Conservation (phyloP, 169 alveolate genomes). For the Cryptosporidium felis region DNA sequence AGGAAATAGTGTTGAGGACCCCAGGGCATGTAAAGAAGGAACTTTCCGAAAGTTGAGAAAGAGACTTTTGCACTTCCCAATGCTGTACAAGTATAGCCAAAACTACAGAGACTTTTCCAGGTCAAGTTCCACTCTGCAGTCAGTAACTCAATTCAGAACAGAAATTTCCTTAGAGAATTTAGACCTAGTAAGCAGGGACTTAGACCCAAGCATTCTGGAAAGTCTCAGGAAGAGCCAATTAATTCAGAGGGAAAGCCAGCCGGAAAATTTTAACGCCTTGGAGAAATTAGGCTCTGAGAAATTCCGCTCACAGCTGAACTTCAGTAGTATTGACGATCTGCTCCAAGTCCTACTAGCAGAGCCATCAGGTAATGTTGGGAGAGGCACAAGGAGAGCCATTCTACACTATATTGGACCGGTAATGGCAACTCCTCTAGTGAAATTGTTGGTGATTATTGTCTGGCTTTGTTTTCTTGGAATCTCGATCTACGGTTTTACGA, state of each 20-base stretch:
- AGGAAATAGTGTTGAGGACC: neutral
- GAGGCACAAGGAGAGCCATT: slow-evolving; percentile 74
- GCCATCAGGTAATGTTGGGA: slow-evolving; percentile 79
- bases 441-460: slow-evolving; percentile 71
- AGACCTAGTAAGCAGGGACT: slow-evolving; percentile 24
- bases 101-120: no score
- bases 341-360: slow-evolving; percentile 65
- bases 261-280: neutral
- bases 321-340: slow-evolving; percentile 17
- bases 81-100: neutral
- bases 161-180: neutral
- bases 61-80: slow-evolving; percentile 30
- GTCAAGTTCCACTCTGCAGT: neutral
- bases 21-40: neutral
- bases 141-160: neutral
- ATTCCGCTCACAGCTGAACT: neutral
- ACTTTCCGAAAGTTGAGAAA: neutral
- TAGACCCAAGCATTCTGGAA: neutral
- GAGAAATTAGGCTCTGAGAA: neutral
- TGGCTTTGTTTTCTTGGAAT: slow-evolving; percentile 72
- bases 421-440: slow-evolving; percentile 73
- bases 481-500: slow-evolving; percentile 75
- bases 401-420: slow-evolving; percentile 75
- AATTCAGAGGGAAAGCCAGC: neutral
- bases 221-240: neutral